These are phyloP conservation scores for Rosa persica DNA, from an alignment of 306 rosid genomes.

Conservation along the genomic window DNA sequence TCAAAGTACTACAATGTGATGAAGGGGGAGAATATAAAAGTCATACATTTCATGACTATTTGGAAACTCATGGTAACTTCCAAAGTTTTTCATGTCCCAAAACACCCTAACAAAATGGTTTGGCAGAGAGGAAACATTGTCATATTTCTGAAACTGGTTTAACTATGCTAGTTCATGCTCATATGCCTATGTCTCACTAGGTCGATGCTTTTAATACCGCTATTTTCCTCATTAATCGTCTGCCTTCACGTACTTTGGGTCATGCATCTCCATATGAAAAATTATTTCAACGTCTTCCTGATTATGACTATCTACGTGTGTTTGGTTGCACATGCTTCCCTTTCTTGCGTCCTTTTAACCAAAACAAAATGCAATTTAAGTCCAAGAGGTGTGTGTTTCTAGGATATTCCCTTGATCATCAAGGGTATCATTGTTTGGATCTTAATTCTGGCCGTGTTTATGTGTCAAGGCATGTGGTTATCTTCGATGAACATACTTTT, in stretches of 20 bases:
- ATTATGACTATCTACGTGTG: background rate
- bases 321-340: background rate
- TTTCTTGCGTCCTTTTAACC: background rate
- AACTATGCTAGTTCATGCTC: background rate
- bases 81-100: background rate
- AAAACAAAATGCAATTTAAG: too few relatives aligned
- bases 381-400: too few relatives aligned
- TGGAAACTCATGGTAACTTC: background rate
- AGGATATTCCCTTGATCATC: too few relatives aligned
- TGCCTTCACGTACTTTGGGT: background rate
- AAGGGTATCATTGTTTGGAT: too few relatives aligned
- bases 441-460: too few relatives aligned
- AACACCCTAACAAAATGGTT: background rate
- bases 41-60: background rate
- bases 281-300: background rate
- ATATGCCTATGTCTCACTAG: background rate
- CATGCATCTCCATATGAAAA: background rate
- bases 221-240: too few relatives aligned
- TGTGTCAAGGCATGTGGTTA: too few relatives aligned
- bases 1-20: background rate
- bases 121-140: background rate
- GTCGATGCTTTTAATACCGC: too few relatives aligned
- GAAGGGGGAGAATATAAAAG: background rate
- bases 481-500: too few relatives aligned
- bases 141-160: background rate